A percentile compares a stretch with the other conserved stretches of the same genome.
Conservation (phyloP, 2,329 filamentous ascomycete genomes). For the Hymenoscyphus occultus region DNA sequence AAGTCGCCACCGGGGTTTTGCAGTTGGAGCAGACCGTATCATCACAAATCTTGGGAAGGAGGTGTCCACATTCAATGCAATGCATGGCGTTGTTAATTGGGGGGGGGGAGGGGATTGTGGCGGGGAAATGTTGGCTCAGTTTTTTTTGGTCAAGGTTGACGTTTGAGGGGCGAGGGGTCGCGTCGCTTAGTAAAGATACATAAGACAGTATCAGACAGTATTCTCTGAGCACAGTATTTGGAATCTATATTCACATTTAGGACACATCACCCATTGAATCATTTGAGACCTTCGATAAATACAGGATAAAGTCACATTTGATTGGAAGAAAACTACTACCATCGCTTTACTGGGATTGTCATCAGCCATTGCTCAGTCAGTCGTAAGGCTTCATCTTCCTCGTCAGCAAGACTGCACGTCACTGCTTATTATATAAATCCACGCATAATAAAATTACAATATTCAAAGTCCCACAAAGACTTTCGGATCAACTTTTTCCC, state of each 20-base stretch:
- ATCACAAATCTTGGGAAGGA: constrained; percentile 29
- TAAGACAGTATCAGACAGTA: background rate
- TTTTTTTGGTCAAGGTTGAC: constrained; percentile 1
- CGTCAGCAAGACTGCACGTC: background rate
- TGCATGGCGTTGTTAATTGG: constrained; percentile 23
- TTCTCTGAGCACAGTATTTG: no score
- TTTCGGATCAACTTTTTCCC: background rate
- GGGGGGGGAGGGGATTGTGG: background rate
- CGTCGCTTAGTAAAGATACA: background rate
- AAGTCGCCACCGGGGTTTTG: constrained; percentile 33
- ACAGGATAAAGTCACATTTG: background rate
- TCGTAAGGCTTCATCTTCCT: background rate
- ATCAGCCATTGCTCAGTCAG: background rate
- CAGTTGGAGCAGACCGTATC: constrained; percentile 33
- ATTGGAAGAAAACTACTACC: background rate
- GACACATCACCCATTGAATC: background rate
- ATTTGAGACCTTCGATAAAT: background rate
- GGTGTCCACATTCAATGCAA: constrained; percentile 34
- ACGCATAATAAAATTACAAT: background rate
- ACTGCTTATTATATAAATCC: background rate
- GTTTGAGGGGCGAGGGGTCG: background rate
- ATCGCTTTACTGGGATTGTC: background rate
- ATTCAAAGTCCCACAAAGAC: background rate
- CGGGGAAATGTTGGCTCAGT: background rate
- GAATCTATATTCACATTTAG: background rate